Percentiles rank a stretch among this genome's conserved stretches.
Evolutionary conservation across 2,329 filamentous ascomycete genomes (phyloP).

Genomic region (Lachnellula hyalina): DNA sequence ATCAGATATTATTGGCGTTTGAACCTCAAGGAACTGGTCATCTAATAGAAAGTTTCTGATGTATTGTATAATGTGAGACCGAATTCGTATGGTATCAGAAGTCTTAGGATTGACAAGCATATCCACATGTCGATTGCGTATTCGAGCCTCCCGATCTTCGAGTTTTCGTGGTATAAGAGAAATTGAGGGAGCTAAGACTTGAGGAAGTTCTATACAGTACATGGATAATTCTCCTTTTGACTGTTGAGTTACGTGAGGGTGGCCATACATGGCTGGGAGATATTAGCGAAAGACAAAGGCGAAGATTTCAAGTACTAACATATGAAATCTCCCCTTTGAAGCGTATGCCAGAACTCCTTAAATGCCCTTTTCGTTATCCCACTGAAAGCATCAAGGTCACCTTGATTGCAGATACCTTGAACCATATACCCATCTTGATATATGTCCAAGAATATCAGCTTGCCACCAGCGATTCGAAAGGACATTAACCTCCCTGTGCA

Average conservation of each 20-base stretch:
- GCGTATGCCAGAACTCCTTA: slow-evolving; percentile 57
- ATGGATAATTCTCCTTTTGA: slow-evolving; percentile 72
- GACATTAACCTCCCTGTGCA: slow-evolving; percentile 66
- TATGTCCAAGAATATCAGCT: slow-evolving; percentile 80
- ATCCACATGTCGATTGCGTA: slow-evolving; percentile 78
- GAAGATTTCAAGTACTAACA: slow-evolving; percentile 49
- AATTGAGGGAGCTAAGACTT: slow-evolving; percentile 70
- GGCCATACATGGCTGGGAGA: slow-evolving; percentile 55
- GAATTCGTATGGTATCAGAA: slow-evolving; percentile 65
- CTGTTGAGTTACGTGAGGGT: slow-evolving; percentile 57
- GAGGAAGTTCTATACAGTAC: slow-evolving; percentile 60
- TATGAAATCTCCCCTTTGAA: slow-evolving; percentile 78
- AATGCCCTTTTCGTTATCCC: slow-evolving; percentile 40
- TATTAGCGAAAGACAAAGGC: slow-evolving; percentile 11
- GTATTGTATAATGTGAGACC: slow-evolving; percentile 67
- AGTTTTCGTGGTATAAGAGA: slow-evolving; percentile 71
- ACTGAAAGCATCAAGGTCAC: slow-evolving; percentile 36
- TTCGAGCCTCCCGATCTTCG: slow-evolving; percentile 64
- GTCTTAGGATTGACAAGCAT: slow-evolving; percentile 69
- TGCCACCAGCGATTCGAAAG: slow-evolving; percentile 65
- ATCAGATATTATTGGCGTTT: slow-evolving; percentile 80
- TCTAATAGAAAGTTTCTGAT: slow-evolving; percentile 70
- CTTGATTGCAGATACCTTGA: slow-evolving; percentile 71
- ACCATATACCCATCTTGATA: slow-evolving; percentile 65
- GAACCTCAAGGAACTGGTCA: slow-evolving; percentile 76